Base-by-base conservation (phyloP, 2,329 filamentous ascomycete species). In the Byssochlamys sp. region DNA sequence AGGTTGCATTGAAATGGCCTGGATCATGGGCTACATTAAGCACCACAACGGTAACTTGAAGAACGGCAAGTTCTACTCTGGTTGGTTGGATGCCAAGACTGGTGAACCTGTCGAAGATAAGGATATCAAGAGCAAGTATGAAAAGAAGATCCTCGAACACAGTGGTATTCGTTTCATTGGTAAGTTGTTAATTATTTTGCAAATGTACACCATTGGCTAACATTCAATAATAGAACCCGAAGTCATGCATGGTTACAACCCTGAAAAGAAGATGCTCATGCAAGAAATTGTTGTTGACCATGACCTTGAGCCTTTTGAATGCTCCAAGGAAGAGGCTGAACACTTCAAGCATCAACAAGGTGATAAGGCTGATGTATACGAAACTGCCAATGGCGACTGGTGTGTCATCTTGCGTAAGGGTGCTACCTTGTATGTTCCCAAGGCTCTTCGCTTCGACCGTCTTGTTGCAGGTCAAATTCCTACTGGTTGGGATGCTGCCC, bases 1-100 rank as follows among this genome's bases (percentile, higher is more conserved):
- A 75, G 94, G 94, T 29, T 97, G 94, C 69, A 87, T 99, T 60
- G 94, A 99, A 77, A 99, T 99, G 94, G 91, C 94, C 31, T 99
- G 94, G 94, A 90, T 99, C 75, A 99, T 97, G 92, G 94, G 94
- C 70, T 85, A 97, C 59, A 97, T 99, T 80, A 96, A 92, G 82
- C 95, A 99, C 75, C 90, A 96, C 80, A 97, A 97, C 66, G 94
- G 94, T 19, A 86, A 87, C 31, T 84, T 99, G 73, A 99, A 99
- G 80, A n/a, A n/a, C n/a, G 94, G 94, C 72, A 88, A 95, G 78
- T 88, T 88, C 63, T 97, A 99, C 78, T 90, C 92, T 64, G 94
- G 94, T 66, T 99, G 80, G 91, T 94, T 99, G 59, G 94, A 99
- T 69, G 82, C 85, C 71, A 97, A 97, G 83, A 86, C 90, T 56